Evolutionary conservation across 208 protist genomes (phyloP).

Genomic region (Strigomonas culicis): DNA sequence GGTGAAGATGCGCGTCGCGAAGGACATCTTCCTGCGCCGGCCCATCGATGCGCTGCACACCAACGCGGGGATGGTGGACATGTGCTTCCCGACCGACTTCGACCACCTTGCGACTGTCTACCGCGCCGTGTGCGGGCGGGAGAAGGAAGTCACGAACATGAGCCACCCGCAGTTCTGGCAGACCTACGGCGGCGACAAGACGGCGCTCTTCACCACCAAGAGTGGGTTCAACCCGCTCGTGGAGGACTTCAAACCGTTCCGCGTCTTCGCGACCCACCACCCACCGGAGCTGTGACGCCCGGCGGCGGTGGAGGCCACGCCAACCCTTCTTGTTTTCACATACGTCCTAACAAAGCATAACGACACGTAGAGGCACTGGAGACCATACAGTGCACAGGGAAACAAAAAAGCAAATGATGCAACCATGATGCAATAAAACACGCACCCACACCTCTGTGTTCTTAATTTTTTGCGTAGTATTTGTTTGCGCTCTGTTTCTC

Average conservation of each 20-base stretch:
- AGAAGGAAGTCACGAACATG: slow-evolving; percentile 70
- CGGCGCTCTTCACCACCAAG: slow-evolving; percentile 68
- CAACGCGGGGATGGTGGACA: slow-evolving; percentile 84
- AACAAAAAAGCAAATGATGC: slow-evolving; percentile 5
- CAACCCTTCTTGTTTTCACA: background rate
- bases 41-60: slow-evolving; percentile 50
- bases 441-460: no score
- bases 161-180: slow-evolving; percentile 80
- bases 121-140: slow-evolving; percentile 46
- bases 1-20: slow-evolving; percentile 76
- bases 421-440: no score
- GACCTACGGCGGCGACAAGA: slow-evolving; percentile 78
- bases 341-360: background rate
- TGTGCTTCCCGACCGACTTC: slow-evolving; percentile 89
- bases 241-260: slow-evolving; percentile 77
- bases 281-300: slow-evolving; percentile 56
- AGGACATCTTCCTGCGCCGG: slow-evolving; percentile 67
- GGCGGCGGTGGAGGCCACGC: background rate
- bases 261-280: slow-evolving; percentile 81
- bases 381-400: background rate
- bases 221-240: slow-evolving; percentile 86
- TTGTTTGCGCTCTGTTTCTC: slow-evolving; percentile 9
- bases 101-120: slow-evolving; percentile 67
- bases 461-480: background rate
- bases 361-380: no score